Conservation (phyloP, 345 rosid genomes). For the Anacardium occidentale region DNA sequence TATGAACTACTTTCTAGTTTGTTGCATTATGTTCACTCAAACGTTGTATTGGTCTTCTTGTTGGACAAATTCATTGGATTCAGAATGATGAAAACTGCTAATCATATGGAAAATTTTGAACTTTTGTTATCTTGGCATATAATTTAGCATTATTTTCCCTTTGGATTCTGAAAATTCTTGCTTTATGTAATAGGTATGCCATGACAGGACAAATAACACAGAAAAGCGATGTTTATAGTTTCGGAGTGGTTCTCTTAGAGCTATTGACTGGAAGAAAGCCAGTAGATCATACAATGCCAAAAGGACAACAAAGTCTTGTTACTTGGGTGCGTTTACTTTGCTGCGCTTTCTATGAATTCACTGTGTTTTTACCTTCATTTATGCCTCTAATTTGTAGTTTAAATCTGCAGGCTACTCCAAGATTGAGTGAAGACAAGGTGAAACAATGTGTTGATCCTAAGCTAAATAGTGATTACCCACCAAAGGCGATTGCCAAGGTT, state of each 20-base stretch:
- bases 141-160: neutral
- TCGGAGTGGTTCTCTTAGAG: slow-evolving; percentile 97
- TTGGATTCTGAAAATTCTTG: neutral
- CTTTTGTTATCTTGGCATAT: too few relatives aligned
- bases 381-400: neutral
- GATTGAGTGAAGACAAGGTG: slow-evolving; percentile 96
- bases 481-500: slow-evolving; percentile 98
- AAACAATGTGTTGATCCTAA: slow-evolving; percentile 98
- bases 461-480: slow-evolving; percentile 83
- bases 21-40: too few relatives aligned
- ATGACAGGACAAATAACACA: slow-evolving; percentile 99
- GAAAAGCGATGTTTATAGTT: slow-evolving; percentile 97
- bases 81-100: too few relatives aligned
- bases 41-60: too few relatives aligned
- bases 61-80: too few relatives aligned
- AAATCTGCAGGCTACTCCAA: slow-evolving; percentile 81
- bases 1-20: too few relatives aligned
- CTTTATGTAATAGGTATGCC: slow-evolving; percentile 63
- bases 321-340: slow-evolving; percentile 68
- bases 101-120: too few relatives aligned
- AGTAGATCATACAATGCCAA: slow-evolving; percentile 98
- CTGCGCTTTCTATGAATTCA: neutral
- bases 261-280: slow-evolving; percentile 97
- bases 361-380: neutral
- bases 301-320: slow-evolving; percentile 98